Percentiles rank a stretch among this genome's conserved stretches.
Conservation (phyloP, 257 asterid species). For the Anisodus tanguticus region DNA sequence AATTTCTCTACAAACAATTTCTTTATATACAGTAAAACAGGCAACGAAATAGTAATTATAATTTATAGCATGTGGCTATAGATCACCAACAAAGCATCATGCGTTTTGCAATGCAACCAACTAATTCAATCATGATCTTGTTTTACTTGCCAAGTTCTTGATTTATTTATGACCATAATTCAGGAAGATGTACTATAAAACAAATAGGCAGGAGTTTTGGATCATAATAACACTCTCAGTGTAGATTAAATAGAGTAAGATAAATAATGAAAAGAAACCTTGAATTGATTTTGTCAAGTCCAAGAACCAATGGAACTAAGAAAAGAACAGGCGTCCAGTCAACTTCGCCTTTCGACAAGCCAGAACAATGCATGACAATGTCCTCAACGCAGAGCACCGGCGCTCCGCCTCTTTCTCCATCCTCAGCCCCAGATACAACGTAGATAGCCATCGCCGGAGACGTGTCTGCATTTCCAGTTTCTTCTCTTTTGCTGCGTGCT, state of each 20-base stretch:
- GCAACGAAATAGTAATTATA: not conserved
- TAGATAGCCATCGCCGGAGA: slow-evolving; percentile 61
- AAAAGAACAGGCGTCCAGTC: slow-evolving; percentile 77
- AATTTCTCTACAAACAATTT: not conserved
- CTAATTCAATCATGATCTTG: not conserved
- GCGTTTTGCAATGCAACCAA: not conserved
- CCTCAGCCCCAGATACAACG: slow-evolving; percentile 97
- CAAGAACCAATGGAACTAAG: slow-evolving; percentile 96
- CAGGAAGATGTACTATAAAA: not conserved
- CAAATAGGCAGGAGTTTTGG: slow-evolving; percentile 2
- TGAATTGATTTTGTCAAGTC: slow-evolving; percentile 90
- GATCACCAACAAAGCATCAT: not conserved
- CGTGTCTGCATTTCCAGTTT: slow-evolving; percentile 44
- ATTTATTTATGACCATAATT: not conserved
- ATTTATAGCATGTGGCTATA: not conserved
- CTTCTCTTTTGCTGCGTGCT: slow-evolving; percentile 56
- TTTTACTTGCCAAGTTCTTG: slow-evolving; percentile 4
- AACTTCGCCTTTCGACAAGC: slow-evolving; percentile 51
- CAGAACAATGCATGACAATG: slow-evolving; percentile 54
- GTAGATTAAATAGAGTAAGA: not conserved
- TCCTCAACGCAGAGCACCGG: slow-evolving; percentile 87
- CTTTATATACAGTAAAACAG: not conserved
- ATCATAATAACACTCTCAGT: not conserved
- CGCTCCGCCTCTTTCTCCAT: slow-evolving; percentile 99
- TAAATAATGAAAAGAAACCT: slow-evolving; percentile 51